Evolutionary conservation across 768 basidiomycete species (phyloP).

Genomic region (Cystofilobasidium ferigula): DNA sequence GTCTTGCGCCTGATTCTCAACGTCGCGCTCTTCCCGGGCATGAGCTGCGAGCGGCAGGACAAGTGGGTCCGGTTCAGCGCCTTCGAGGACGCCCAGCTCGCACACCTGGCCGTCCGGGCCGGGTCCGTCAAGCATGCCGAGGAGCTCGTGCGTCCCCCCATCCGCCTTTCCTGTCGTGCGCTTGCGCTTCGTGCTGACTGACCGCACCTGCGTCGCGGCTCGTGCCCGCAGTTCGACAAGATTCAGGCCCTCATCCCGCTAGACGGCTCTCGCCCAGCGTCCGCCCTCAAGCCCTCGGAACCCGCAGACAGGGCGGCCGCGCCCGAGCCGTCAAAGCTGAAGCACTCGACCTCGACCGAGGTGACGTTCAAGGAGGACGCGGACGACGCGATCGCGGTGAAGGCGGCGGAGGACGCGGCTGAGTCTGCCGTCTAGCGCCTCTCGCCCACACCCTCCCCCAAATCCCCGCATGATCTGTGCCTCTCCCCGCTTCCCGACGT

Average conservation of each 20-base stretch:
- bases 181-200: neutral
- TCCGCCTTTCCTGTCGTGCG: neutral
- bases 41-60: constrained; percentile 30
- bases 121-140: neutral
- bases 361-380: neutral
- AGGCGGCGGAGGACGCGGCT: neutral
- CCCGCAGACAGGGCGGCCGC: neutral
- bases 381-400: no score
- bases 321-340: neutral
- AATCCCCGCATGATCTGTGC: no score
- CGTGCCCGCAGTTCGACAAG: neutral
- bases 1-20: constrained; percentile 41
- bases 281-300: neutral
- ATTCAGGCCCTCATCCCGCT: neutral
- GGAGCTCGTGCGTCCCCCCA: neutral
- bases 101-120: constrained; percentile 15
- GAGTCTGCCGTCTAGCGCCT: no score
- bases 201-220: no score
- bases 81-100: constrained; percentile 14
- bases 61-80: constrained; percentile 26
- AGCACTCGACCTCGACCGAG: neutral
- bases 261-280: neutral
- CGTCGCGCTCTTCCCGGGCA: constrained; percentile 37
- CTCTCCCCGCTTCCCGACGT: no score
- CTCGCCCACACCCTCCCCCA: no score